Conservation (phyloP, 2,329 filamentous ascomycete species). For the Apiospora arundinis region DNA sequence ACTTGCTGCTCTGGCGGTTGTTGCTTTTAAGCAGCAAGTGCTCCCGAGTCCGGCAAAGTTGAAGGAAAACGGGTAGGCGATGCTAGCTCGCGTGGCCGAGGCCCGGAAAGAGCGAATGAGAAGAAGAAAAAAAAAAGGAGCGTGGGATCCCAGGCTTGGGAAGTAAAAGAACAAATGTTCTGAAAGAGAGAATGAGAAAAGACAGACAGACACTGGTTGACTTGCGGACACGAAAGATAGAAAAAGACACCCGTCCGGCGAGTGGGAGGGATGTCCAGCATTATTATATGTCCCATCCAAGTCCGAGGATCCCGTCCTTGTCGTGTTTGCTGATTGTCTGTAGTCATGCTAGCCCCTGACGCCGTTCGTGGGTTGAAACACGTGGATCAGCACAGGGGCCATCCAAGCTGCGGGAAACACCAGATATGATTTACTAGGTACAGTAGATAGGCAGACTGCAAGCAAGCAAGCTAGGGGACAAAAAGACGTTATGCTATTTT, state of each 20-base stretch:
- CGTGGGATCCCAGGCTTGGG: background rate
- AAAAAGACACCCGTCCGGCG: background rate
- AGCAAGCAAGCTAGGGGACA: background rate
- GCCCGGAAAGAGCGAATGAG: background rate
- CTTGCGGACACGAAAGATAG: background rate
- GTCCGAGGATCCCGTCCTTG: background rate
- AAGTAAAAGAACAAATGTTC: background rate
- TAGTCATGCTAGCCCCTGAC: background rate
- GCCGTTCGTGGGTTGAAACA: slow-evolving; percentile 10
- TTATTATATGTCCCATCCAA: slow-evolving; percentile 6
- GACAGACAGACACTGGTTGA: background rate
- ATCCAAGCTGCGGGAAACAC: background rate
- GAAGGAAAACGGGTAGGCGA: background rate
- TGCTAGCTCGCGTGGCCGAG: slow-evolving; percentile 6
- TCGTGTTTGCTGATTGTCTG: background rate
- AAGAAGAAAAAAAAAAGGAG: slow-evolving; percentile 2
- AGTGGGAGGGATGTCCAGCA: background rate
- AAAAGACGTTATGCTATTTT: slow-evolving; percentile 7
- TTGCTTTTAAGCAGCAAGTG: background rate
- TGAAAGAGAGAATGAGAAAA: background rate
- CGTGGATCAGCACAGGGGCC: slow-evolving; percentile 13
- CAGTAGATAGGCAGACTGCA: too few relatives aligned
- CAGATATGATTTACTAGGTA: background rate
- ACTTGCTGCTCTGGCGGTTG: background rate
- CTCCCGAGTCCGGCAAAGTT: background rate